These are phyloP conservation scores for Xerocomus minutiporus DNA, from an alignment of 1,284 basidiomycete species.

Conservation along the genomic window DNA sequence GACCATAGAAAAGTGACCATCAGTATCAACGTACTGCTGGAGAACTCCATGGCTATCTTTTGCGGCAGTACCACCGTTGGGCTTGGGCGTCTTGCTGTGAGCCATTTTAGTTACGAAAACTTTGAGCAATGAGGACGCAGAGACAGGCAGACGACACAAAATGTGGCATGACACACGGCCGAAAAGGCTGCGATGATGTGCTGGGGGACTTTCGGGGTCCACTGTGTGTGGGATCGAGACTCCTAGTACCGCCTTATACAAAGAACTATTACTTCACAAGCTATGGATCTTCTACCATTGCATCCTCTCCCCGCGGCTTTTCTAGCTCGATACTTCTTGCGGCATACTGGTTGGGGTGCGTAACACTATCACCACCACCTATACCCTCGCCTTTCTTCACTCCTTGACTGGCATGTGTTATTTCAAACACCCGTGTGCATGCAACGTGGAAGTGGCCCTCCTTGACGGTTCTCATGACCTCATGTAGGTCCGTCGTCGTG, in stretches of 20 bases:
- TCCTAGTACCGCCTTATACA: conserved; percentile 14
- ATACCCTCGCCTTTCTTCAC: conserved; percentile 89
- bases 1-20: conserved; percentile 94
- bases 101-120: conserved; percentile 20
- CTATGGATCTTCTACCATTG: conserved; percentile 27
- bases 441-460: conserved; percentile 89
- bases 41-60: conserved; percentile 43
- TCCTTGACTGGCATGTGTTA: conserved; percentile 74
- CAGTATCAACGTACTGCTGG: conserved; percentile 82
- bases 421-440: conserved; percentile 95
- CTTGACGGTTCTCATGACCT: conserved; percentile 83
- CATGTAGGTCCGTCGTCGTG: conserved; percentile 68
- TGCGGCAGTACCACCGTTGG: conserved; percentile 28
- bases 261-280: no score
- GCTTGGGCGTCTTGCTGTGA: conserved; percentile 19
- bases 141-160: conserved; percentile 32
- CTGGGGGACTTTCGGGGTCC: conserved; percentile 18
- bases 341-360: conserved; percentile 90
- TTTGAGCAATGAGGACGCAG: neutral
- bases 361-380: conserved; percentile 84
- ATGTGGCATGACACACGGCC: conserved; percentile 13
- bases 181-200: conserved; percentile 8
- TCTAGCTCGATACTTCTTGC: conserved; percentile 64
- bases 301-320: conserved; percentile 36
- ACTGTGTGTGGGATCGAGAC: conserved; percentile 6